Percentiles rank a stretch among this genome's conserved stretches.
These are phyloP conservation scores for Sambucus nigra DNA, from an alignment of 129 eudicot species.

Conservation along the genomic window DNA sequence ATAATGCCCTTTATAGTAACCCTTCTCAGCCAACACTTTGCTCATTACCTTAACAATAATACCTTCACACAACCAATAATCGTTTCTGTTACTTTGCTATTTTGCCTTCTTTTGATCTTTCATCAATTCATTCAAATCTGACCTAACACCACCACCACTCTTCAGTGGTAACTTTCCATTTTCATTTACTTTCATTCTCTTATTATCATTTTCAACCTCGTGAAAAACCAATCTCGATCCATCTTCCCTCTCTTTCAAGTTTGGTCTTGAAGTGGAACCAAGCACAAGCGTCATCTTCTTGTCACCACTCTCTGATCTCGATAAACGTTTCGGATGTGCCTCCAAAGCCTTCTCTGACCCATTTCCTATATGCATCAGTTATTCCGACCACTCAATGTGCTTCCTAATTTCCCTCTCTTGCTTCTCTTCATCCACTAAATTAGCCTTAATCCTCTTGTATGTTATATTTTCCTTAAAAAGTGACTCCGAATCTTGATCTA, in stretches of 20 bases:
- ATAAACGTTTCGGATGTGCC: conserved; percentile 6
- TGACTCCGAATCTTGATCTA: conserved; percentile 43
- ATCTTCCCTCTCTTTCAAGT: conserved; percentile 13
- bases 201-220: conserved; percentile 12
- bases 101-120: conserved; percentile 35
- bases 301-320: conserved; percentile 17
- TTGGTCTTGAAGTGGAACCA: conserved; percentile 12
- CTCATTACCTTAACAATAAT: conserved; percentile 47
- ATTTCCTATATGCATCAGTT: conserved; percentile 9
- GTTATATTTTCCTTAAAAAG: conserved; percentile 35
- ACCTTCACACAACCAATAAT: conserved; percentile 33
- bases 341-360: conserved; percentile 2
- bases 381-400: conserved; percentile 42
- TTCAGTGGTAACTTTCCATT: too few species aligned
- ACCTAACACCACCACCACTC: conserved; percentile 4
- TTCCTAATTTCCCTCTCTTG: conserved; percentile 37
- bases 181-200: conserved; percentile 10
- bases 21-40: conserved; percentile 33
- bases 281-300: conserved; percentile 24
- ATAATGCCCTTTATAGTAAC: conserved; percentile 44
- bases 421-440: conserved; percentile 36
- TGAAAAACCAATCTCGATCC: conserved; percentile 23
- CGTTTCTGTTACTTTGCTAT: conserved; percentile 30
- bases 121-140: conserved; percentile 42
- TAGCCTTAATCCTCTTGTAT: conserved; percentile 38